These are phyloP conservation scores for Allium sativum DNA, from an alignment of 106 monocot genomes.

Conservation along the genomic window DNA sequence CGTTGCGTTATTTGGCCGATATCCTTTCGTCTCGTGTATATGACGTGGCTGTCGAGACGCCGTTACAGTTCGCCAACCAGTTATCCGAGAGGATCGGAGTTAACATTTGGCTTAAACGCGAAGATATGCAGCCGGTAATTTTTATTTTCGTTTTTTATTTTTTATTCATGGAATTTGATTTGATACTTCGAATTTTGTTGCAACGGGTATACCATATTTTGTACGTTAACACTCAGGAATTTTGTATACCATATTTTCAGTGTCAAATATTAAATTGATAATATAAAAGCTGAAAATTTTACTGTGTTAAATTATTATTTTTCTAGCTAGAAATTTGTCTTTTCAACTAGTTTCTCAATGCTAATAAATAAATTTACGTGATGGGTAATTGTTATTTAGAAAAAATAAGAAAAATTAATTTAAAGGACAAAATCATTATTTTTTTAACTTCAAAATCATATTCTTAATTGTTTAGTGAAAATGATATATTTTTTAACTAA, in stretches of 20 bases:
- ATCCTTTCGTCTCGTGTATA: slow-evolving; percentile 79
- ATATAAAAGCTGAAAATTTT: background rate
- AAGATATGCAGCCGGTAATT: slow-evolving; percentile 73
- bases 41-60: slow-evolving; percentile 87
- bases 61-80: slow-evolving; percentile 66
- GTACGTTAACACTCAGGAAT: background rate
- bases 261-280: background rate
- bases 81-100: slow-evolving; percentile 65
- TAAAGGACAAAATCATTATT: too few species aligned
- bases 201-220: background rate
- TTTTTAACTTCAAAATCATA: too few species aligned
- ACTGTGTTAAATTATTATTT: background rate
- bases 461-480: too few species aligned
- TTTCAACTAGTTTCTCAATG: too few species aligned
- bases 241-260: background rate
- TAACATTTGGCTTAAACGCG: slow-evolving; percentile 69
- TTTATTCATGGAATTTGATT: background rate
- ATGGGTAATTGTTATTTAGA: too few species aligned
- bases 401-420: too few species aligned
- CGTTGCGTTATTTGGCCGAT: slow-evolving; percentile 55
- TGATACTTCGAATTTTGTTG: background rate
- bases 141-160: background rate
- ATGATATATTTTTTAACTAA: too few species aligned
- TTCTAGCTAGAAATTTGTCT: background rate
- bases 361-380: too few species aligned